phyloP scores from a whole-genome alignment of 495 filamentous ascomycete genomes.

The Podospora bellae-mahoneyi region DNA sequence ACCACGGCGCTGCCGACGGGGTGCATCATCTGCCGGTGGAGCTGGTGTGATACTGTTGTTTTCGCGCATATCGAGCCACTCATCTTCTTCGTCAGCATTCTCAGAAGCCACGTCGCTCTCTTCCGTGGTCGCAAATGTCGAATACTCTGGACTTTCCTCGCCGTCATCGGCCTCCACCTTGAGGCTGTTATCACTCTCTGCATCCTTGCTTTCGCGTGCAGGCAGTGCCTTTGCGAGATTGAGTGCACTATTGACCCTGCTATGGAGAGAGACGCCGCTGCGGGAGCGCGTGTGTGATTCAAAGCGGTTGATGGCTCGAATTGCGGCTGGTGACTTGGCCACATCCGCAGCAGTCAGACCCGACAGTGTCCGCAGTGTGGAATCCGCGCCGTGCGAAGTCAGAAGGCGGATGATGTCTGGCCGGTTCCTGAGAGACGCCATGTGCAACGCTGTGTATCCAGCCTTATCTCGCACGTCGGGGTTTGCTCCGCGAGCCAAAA shows the following conservation, averaged over 20 bases:
- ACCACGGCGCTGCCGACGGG: slow-evolving; percentile 28
- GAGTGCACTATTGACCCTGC: slow-evolving; percentile 62
- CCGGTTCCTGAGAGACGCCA: slow-evolving; percentile 75
- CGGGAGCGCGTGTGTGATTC: slow-evolving; percentile 59
- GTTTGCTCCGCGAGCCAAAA: slow-evolving; percentile 76
- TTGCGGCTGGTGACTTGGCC: slow-evolving; percentile 59
- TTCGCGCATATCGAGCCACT: slow-evolving; percentile 41
- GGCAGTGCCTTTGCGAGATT: slow-evolving; percentile 58
- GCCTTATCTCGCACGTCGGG: slow-evolving; percentile 71
- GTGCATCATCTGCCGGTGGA: slow-evolving; percentile 19
- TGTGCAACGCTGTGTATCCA: slow-evolving; percentile 80
- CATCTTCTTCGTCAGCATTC: slow-evolving; percentile 24
- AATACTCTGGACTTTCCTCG: slow-evolving; percentile 46
- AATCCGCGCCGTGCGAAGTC: slow-evolving; percentile 68
- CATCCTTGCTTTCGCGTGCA: slow-evolving; percentile 35
- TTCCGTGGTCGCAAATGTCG: slow-evolving; percentile 33
- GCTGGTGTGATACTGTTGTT: slow-evolving; percentile 14
- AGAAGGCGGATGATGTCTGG: slow-evolving; percentile 72
- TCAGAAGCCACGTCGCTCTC: slow-evolving; percentile 39
- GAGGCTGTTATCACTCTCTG: slow-evolving; percentile 28
- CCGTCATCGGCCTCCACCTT: slow-evolving; percentile 29
- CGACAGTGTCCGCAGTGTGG: slow-evolving; percentile 63
- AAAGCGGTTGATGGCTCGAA: slow-evolving; percentile 47
- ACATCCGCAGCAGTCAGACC: slow-evolving; percentile 73
- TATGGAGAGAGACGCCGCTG: slow-evolving; percentile 45